Conservation (phyloP, 208 protist species). For the Acanthamoeba healyi region DNA sequence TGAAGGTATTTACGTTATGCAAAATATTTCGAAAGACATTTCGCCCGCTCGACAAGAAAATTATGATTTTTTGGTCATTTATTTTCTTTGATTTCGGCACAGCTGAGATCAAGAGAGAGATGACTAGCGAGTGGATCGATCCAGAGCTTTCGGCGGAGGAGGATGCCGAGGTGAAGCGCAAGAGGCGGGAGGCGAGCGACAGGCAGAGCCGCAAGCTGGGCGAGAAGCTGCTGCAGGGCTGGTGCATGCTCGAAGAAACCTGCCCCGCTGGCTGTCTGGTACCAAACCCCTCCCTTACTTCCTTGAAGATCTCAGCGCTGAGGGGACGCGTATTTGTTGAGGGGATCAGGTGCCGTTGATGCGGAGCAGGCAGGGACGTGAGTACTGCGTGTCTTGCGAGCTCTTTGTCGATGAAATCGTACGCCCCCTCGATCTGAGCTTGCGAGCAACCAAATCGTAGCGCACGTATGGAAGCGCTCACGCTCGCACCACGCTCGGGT, state of each 20-base stretch:
- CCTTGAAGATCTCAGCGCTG: neutral
- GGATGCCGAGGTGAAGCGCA: neutral
- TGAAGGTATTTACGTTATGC: too few species aligned
- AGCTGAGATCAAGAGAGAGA: neutral
- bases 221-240: constrained; percentile 60
- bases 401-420: constrained; percentile 15
- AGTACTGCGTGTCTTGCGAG: constrained; percentile 18
- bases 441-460: too few species aligned
- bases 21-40: too few species aligned
- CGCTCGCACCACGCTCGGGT: neutral
- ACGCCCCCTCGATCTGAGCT: too few species aligned
- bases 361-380: neutral
- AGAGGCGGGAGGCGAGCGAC: constrained; percentile 40
- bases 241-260: constrained; percentile 46
- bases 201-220: constrained; percentile 29
- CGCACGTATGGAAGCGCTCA: neutral
- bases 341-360: neutral
- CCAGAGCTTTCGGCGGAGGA: neutral
- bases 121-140: constrained; percentile 1
- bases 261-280: constrained; percentile 14
- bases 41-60: too few species aligned
- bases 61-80: too few species aligned
- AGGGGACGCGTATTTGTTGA: neutral
- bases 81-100: too few species aligned
- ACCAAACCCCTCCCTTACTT: neutral